A percentile compares a stretch with the other conserved stretches of the same genome.
Evolutionary conservation across 2,329 filamentous ascomycete genomes (phyloP).

Genomic region (Zarea fungicola): DNA sequence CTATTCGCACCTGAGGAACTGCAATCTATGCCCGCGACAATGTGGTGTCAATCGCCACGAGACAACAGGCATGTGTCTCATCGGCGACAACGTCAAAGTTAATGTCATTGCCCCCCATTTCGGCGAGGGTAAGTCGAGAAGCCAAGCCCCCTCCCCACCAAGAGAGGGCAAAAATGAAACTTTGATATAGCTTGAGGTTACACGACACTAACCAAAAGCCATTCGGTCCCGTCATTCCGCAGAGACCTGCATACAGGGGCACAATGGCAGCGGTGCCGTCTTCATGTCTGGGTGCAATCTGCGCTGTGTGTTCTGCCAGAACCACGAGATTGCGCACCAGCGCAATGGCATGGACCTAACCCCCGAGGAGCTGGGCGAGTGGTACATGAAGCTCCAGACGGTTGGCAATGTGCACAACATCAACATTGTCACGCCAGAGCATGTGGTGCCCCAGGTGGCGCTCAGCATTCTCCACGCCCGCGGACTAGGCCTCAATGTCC

Average conservation of each 20-base stretch:
- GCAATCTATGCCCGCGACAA: constrained; percentile 72
- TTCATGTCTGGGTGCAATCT: constrained; percentile 76
- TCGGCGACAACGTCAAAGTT: constrained; percentile 71
- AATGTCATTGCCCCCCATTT: constrained; percentile 84
- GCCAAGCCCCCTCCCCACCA: not conserved
- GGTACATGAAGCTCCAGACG: constrained; percentile 78
- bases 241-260: constrained; percentile 79
- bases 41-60: constrained; percentile 80
- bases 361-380: constrained; percentile 72
- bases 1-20: constrained; percentile 70
- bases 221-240: not conserved
- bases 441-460: constrained; percentile 78
- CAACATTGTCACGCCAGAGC: constrained; percentile 81
- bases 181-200: not conserved
- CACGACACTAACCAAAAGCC: not conserved
- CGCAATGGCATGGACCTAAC: constrained; percentile 75
- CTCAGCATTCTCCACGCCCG: constrained; percentile 69
- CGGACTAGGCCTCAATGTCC: constrained; percentile 63
- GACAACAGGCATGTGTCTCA: constrained; percentile 70
- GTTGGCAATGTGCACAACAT: constrained; percentile 83
- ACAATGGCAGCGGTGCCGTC: constrained; percentile 72
- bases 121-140: constrained; percentile 61
- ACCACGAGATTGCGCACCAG: constrained; percentile 77
- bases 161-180: too few species aligned
- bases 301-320: constrained; percentile 74